phyloP scores from a whole-genome alignment of 495 filamentous ascomycete species.

The Penicillium antarcticum region DNA sequence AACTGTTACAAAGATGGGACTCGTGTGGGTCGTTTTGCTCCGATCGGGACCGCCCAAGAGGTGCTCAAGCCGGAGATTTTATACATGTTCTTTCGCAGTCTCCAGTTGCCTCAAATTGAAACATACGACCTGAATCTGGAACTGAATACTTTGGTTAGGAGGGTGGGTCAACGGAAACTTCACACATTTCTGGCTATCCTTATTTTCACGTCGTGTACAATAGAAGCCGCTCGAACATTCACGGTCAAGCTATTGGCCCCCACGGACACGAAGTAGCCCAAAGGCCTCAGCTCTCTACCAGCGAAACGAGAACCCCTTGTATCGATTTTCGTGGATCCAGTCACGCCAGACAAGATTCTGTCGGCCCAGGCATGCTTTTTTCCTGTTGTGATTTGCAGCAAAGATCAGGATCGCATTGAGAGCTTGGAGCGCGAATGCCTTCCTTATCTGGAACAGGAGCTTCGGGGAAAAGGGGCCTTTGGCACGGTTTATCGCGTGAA shows the following conservation, averaged over 20 bases:
- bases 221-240: slow-evolving; percentile 27
- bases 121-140: not conserved
- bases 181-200: slow-evolving; percentile 28
- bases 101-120: slow-evolving; percentile 4
- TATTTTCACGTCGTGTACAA: slow-evolving; percentile 24
- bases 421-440: slow-evolving; percentile 21
- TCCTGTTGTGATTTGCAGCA: slow-evolving; percentile 19
- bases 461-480: slow-evolving; percentile 17
- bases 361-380: slow-evolving; percentile 31
- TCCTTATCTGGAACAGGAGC: slow-evolving; percentile 28
- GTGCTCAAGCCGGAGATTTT: slow-evolving; percentile 20
- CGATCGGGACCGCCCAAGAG: slow-evolving; percentile 20
- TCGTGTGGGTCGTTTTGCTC: slow-evolving; percentile 19
- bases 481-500: slow-evolving; percentile 30
- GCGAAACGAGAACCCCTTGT: slow-evolving; percentile 8
- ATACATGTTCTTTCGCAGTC: slow-evolving; percentile 19
- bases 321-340: slow-evolving; percentile 20
- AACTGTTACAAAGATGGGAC: slow-evolving; percentile 11
- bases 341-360: slow-evolving; percentile 23
- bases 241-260: slow-evolving; percentile 16
- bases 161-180: slow-evolving; percentile 19
- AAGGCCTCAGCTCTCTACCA: slow-evolving; percentile 5
- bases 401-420: slow-evolving; percentile 21
- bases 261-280: slow-evolving; percentile 13
- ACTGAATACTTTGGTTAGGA: slow-evolving; percentile 8